Evolutionary conservation across 2,329 filamentous ascomycete species (phyloP), one percentile per base, ranked within the genome.

Genomic region (Ustulina deusta): DNA sequence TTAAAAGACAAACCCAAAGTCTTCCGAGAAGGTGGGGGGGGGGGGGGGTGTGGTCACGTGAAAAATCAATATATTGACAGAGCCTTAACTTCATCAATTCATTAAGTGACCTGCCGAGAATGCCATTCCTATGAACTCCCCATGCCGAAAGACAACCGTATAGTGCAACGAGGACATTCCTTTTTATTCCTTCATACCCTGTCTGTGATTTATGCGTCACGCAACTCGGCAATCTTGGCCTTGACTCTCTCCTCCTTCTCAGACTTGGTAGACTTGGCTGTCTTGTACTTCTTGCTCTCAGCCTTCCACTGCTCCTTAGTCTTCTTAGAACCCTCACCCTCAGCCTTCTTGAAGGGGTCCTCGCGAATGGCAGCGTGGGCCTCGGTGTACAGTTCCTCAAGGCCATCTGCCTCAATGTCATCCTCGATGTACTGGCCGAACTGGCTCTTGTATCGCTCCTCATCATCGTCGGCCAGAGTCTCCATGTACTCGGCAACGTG

Each of bases 401-500:
- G 89, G 78, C 92, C 93, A 79, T 97, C 96, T 73, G 96, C 94
- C 87, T 98, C 95, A 75, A 99, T 84, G 78, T 97, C 96, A 81
- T 97, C 93, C 75, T 99, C 95, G 77, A 97, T 92, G 90, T 99
- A 99, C 86, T 96, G 91, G 83, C 90, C 87, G 92, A 99, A 99
- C 89, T 99, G 96, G 78, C 89, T 90, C 89, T 95, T 95, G 93
- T 93, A 99, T 82, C 96, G 94, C 90, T 99, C 96, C 92, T 99
- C 96, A 81, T 99, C 96, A 82, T 99, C 96, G 79, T 99, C 96
- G 85, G 96, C 96, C 74, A 99, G 93, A 68, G 92, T 96, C 91
- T 99, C 96, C 96, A 99, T 99, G 91, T 99, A 99, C 90, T 99
- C 96, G 77, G 95, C 94, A 74, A 99, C 93, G 90, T 99, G 96